phyloP scores from a whole-genome alignment of 1,284 basidiomycete genomes.

The Boletus albobrunnescens region DNA sequence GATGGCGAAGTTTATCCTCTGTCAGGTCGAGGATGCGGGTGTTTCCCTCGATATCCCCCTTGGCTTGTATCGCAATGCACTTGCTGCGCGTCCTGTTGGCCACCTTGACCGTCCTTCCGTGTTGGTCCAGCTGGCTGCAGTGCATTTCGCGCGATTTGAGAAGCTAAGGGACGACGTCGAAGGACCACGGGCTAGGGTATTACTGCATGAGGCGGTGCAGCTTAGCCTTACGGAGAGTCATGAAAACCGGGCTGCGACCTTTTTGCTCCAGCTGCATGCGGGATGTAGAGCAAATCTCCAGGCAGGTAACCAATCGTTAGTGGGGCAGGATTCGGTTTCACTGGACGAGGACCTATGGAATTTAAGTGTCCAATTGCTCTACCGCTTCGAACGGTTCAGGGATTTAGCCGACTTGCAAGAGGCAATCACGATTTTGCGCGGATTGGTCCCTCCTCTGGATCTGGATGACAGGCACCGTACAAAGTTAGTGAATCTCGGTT shows the following conservation, averaged over 20 bases:
- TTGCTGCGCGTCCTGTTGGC: too few relatives aligned
- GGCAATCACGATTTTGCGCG: not conserved
- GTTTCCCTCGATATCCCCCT: not conserved
- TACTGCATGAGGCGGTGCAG: not conserved
- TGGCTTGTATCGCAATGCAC: not conserved
- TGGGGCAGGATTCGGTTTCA: too few relatives aligned
- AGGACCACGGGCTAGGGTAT: not conserved
- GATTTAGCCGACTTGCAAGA: not conserved
- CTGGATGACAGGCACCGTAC: not conserved
- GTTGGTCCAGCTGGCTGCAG: not conserved
- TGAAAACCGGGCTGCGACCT: not conserved
- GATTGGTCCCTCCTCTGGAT: not conserved
- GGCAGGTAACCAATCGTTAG: too few relatives aligned
- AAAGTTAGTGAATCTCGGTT: not conserved
- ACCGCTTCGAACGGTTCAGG: not conserved
- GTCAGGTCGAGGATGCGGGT: not conserved
- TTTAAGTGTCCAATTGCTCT: too few relatives aligned
- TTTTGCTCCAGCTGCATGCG: not conserved
- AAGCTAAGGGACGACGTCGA: not conserved
- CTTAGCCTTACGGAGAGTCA: not conserved
- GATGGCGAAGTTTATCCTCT: not conserved
- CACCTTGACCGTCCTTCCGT: not conserved
- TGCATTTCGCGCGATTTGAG: not conserved
- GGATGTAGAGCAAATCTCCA: too few relatives aligned
- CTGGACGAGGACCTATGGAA: too few relatives aligned